Evolutionary conservation across 1,284 basidiomycete species (phyloP), one percentile per base, ranked within the genome.

Genomic region (Cryptococcus sp.): DNA sequence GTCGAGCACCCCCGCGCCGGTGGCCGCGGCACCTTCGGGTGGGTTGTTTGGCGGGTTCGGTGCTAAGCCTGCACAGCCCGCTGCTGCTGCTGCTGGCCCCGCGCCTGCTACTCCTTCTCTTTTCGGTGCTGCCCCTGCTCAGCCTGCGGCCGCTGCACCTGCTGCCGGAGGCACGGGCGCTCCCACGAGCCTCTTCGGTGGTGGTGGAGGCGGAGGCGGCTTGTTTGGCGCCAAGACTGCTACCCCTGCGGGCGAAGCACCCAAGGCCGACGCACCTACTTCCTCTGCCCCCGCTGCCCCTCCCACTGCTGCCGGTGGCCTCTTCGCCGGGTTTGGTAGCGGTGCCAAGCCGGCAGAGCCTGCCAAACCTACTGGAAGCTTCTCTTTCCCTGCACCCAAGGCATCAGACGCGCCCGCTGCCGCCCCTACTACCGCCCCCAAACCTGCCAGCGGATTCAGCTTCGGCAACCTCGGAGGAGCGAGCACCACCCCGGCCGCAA

Each of bases 221-320:
- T 39, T 71, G 9, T 71, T 76, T 50, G 70, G 72, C 40, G 55
- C 61, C 8, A 66, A 64, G 37, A 59, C 69, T 33, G 62, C 67
- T 39, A 60, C 52, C 8, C 39, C 57, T 12, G n/a, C 62, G 6
- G 52, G 52, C 18, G 56, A 55, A 4, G 57, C 65, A 18, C 15
- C 64, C 42, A 59, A 56, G 45, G 56, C 62, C 48, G 20, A 64
- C 36, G 52, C 59, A 11, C 44, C 58, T 21, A 40, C 49, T 38
- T 33, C 28, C 28, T 33, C 28, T 33, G 9, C 28, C 28, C 28
- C 28, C 28, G 33, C 45, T 46, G 39, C 23, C 35, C 55, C 55
- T 58, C 59, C 54, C 11, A 50, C 68, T 12, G 52, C 67, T 49
- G n/a, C n/a, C n/a, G 62, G 75, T 50, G 58, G 69, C 15, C 53